A percentile compares a stretch with the other conserved stretches of the same genome.
phyloP scores from a whole-genome alignment of 176 grass and related monocot species.

The Rhipidocladum racemiflorum region DNA sequence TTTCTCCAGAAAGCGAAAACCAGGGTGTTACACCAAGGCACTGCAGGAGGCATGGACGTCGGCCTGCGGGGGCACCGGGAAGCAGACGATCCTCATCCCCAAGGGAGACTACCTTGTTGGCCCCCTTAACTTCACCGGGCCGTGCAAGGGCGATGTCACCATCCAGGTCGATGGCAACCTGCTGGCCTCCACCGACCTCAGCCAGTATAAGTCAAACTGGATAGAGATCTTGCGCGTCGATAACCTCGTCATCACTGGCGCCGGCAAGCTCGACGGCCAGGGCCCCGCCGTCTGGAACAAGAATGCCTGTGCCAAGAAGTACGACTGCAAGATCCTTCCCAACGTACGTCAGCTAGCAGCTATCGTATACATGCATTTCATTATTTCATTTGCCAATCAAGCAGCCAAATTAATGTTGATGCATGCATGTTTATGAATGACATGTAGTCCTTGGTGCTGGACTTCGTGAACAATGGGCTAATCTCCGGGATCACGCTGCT shows the following conservation, averaged over 20 bases:
- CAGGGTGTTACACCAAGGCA: constrained; percentile 59
- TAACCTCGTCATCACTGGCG: constrained; percentile 37
- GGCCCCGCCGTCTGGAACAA: constrained; percentile 46
- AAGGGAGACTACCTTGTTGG: constrained; percentile 42
- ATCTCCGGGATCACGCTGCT: constrained; percentile 31
- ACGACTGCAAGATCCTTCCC: constrained; percentile 51
- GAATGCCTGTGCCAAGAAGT: constrained; percentile 51
- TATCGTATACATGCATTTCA: not conserved
- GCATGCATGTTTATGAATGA: not conserved
- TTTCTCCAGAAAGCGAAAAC: too few relatives aligned
- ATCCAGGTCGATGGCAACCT: constrained; percentile 53
- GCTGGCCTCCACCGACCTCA: constrained; percentile 41
- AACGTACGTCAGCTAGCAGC: constrained; percentile 20
- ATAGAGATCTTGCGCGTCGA: constrained; percentile 47
- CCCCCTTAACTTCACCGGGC: constrained; percentile 40
- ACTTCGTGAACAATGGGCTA: constrained; percentile 27
- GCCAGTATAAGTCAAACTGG: constrained; percentile 36
- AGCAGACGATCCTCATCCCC: constrained; percentile 38
- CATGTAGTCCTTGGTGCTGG: constrained; percentile 47
- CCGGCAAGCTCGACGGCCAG: constrained; percentile 54
- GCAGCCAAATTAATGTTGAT: not conserved
- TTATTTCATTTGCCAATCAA: not conserved
- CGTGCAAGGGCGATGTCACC: constrained; percentile 46
- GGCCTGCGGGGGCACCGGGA: constrained; percentile 34
- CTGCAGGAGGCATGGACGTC: constrained; percentile 39